phyloP scores from a whole-genome alignment of 352 stramenopile genomes.

The Thraustochytrium striatum region DNA sequence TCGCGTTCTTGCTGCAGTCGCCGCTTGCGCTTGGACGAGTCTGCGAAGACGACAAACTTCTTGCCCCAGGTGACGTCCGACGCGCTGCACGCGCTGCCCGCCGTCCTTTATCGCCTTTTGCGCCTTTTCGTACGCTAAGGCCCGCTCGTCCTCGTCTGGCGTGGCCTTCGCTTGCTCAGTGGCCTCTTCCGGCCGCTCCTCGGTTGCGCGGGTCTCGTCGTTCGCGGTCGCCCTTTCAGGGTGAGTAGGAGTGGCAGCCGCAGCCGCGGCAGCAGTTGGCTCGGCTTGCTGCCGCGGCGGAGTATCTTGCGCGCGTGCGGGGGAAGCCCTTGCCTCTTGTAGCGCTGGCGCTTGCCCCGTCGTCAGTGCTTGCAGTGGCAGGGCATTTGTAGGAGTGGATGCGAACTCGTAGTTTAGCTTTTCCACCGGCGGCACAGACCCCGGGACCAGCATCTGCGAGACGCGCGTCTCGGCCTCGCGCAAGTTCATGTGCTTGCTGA shows the following conservation, averaged over 20 bases:
- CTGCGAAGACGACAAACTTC: constrained; percentile 32
- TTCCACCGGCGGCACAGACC: neutral
- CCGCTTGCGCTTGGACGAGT: neutral
- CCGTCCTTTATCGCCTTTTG: neutral
- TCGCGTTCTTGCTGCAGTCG: constrained; percentile 8
- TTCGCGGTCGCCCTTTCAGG: too few relatives aligned
- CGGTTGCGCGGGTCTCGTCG: neutral
- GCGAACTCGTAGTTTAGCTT: neutral
- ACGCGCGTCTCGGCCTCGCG: neutral
- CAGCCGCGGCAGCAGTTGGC: too few relatives aligned
- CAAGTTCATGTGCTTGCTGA: neutral
- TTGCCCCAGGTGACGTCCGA: neutral
- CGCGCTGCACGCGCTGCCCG: neutral
- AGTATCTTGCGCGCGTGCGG: too few relatives aligned
- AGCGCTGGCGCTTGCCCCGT: too few relatives aligned
- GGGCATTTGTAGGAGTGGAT: too few relatives aligned
- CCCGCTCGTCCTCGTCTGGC: neutral
- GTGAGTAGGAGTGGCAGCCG: too few relatives aligned
- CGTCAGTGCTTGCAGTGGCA: too few relatives aligned
- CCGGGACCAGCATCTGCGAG: neutral
- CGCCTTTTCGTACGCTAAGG: neutral
- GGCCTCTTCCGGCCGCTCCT: neutral
- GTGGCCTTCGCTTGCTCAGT: neutral
- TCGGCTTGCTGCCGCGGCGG: too few relatives aligned
- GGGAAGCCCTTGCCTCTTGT: too few relatives aligned